Evolutionary conservation across 2,329 filamentous ascomycete species (phyloP).

Genomic region (Diaporthe sp.): DNA sequence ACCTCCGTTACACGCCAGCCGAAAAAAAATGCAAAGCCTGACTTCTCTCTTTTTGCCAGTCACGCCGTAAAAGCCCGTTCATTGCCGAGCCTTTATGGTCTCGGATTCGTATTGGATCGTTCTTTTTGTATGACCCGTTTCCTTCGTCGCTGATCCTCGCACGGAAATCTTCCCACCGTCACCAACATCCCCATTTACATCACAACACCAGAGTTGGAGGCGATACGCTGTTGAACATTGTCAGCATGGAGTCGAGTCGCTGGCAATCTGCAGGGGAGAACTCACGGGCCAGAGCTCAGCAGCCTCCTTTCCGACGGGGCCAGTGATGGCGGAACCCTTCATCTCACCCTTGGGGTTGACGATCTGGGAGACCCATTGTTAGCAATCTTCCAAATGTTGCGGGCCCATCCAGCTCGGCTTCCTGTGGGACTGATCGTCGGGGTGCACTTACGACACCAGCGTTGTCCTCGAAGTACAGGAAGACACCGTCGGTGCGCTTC

Average conservation of each 20-base stretch:
- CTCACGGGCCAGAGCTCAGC: conserved; percentile 94
- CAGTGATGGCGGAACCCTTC: conserved; percentile 99
- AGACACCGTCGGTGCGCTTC: conserved; percentile 98
- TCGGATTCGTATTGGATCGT: conserved; percentile 39
- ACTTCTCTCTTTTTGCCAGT: conserved; percentile 40
- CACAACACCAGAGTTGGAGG: conserved; percentile 99
- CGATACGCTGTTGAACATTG: conserved; percentile 77
- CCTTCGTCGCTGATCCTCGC: conserved; percentile 44
- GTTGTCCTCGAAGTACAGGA: conserved; percentile 99
- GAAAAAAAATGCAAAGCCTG: conserved; percentile 48
- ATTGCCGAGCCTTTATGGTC: conserved; percentile 48
- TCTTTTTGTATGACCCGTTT: conserved; percentile 43
- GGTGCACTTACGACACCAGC: conserved; percentile 89
- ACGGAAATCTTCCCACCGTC: conserved; percentile 37
- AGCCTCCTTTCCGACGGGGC: conserved; percentile 98
- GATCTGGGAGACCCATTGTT: conserved; percentile 72
- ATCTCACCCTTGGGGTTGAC: conserved; percentile 99
- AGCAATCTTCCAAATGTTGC: conserved; percentile 47
- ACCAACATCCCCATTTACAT: conserved; percentile 78
- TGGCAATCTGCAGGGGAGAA: conserved; percentile 68
- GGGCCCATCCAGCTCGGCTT: neutral
- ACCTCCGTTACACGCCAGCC: conserved; percentile 52
- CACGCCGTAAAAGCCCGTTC: conserved; percentile 48
- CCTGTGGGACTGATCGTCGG: neutral
- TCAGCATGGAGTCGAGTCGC: neutral